phyloP scores from a whole-genome alignment of 345 rosid genomes.

The Rhodamnia rubescens region DNA sequence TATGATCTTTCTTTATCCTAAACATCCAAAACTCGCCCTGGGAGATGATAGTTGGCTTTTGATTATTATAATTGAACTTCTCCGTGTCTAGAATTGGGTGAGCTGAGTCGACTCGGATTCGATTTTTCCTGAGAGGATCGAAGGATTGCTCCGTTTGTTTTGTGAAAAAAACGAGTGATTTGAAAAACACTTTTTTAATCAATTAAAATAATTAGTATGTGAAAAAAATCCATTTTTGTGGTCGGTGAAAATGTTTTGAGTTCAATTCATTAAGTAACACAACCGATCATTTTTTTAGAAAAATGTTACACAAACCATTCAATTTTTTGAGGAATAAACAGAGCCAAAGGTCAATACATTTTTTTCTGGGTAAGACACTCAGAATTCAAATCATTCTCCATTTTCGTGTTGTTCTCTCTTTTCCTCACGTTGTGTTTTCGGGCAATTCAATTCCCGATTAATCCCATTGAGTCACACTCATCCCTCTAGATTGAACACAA shows the following conservation, averaged over 20 bases:
- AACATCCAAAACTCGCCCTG: not conserved
- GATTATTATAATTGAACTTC: not conserved
- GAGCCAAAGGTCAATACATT: not conserved
- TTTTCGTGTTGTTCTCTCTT: not conserved
- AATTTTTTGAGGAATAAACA: not conserved
- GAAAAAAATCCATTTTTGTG: not conserved
- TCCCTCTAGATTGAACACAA: not conserved
- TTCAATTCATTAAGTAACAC: accelerated
- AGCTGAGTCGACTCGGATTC: not conserved
- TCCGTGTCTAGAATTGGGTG: not conserved
- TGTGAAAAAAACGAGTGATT: accelerated
- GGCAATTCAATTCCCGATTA: not conserved
- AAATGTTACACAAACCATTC: not conserved
- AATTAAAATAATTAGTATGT: accelerated
- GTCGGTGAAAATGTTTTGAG: not conserved
- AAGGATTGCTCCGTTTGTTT: not conserved
- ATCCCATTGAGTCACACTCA: not conserved
- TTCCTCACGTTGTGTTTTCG: not conserved
- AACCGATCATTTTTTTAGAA: accelerated
- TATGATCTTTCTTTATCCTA: not conserved
- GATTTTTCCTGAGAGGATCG: not conserved
- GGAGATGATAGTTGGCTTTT: not conserved
- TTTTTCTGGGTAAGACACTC: not conserved
- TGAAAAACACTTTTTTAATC: accelerated
- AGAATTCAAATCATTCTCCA: not conserved